phyloP scores from a whole-genome alignment of 1,284 basidiomycete genomes.

The Cutaneotrichosporon daszewskae region DNA sequence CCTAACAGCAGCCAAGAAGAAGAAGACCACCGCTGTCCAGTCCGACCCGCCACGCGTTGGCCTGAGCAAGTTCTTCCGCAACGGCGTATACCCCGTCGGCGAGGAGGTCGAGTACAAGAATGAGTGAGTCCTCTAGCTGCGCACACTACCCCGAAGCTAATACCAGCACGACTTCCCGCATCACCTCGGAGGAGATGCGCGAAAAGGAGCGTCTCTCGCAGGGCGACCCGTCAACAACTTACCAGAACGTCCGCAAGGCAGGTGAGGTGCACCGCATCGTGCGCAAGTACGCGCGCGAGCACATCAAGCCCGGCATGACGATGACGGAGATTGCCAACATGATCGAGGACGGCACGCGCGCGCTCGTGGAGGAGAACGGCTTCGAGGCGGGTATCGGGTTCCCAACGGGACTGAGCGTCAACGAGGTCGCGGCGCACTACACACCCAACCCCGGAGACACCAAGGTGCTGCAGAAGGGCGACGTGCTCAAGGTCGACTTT shows the following conservation, averaged over 20 bases:
- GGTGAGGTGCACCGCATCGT: constrained; percentile 97
- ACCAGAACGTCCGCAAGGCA: constrained; percentile 82
- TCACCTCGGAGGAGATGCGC: constrained; percentile 84
- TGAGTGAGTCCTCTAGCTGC: constrained; percentile 53
- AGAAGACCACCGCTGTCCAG: constrained; percentile 58
- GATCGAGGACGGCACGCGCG: constrained; percentile 86
- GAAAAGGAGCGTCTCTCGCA: constrained; percentile 66
- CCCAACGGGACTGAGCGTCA: constrained; percentile 92
- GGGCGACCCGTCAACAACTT: constrained; percentile 74
- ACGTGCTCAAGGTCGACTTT: constrained; percentile 95
- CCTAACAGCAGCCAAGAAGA: constrained; percentile 60
- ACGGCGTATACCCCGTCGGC: constrained; percentile 81
- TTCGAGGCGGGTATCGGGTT: constrained; percentile 78
- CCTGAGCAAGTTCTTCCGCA: constrained; percentile 80
- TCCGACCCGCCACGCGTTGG: constrained; percentile 91
- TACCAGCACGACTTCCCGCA: constrained; percentile 72
- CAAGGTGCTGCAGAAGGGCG: constrained; percentile 69
- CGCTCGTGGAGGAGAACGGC: constrained; percentile 85
- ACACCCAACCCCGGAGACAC: constrained; percentile 94
- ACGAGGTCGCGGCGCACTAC: constrained; percentile 95
- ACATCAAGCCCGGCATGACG: constrained; percentile 86
- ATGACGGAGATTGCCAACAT: constrained; percentile 92
- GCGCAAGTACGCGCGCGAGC: constrained; percentile 68
- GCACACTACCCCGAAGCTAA: not conserved
- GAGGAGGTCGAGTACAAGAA: constrained; percentile 88